phyloP scores from a whole-genome alignment of 2,329 filamentous ascomycete species.

The Acrocalymma vagum region DNA sequence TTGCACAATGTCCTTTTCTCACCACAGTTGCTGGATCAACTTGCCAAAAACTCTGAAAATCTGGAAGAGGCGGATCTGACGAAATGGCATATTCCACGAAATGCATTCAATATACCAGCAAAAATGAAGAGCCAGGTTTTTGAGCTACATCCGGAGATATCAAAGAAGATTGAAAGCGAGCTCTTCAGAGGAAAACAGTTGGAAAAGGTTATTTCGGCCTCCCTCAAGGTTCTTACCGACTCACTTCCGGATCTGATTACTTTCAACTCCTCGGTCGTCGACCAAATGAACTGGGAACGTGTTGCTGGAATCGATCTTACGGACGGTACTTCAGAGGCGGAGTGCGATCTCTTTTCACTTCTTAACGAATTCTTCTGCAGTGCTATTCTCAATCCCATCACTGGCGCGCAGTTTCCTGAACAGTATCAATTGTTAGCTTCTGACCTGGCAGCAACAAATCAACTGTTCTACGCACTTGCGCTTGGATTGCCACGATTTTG shows the following conservation, averaged over 20 bases:
- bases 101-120: constrained; percentile 39
- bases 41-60: constrained; percentile 26
- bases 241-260: constrained; percentile 66
- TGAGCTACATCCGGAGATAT: constrained; percentile 38
- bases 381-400: constrained; percentile 56
- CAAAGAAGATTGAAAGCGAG: constrained; percentile 46
- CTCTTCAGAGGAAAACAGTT: constrained; percentile 60
- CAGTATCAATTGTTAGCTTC: constrained; percentile 54
- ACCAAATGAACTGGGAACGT: constrained; percentile 70
- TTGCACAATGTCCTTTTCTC: constrained; percentile 61
- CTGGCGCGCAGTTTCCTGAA: constrained; percentile 61
- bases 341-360: constrained; percentile 55
- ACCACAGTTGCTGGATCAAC: constrained; percentile 53
- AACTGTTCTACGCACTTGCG: constrained; percentile 62
- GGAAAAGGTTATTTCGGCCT: constrained; percentile 44
- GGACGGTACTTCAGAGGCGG: constrained; percentile 56
- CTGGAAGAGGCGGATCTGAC: constrained; percentile 29
- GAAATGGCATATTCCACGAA: constrained; percentile 31
- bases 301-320: constrained; percentile 55
- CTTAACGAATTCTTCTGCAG: constrained; percentile 66
- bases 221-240: constrained; percentile 42
- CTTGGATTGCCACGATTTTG: constrained; percentile 65
- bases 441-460: constrained; percentile 65
- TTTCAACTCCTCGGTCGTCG: constrained; percentile 66
- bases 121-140: constrained; percentile 26